Evolutionary conservation across 2,329 filamentous ascomycete genomes (phyloP).

Genomic region (Penicillium sp.): DNA sequence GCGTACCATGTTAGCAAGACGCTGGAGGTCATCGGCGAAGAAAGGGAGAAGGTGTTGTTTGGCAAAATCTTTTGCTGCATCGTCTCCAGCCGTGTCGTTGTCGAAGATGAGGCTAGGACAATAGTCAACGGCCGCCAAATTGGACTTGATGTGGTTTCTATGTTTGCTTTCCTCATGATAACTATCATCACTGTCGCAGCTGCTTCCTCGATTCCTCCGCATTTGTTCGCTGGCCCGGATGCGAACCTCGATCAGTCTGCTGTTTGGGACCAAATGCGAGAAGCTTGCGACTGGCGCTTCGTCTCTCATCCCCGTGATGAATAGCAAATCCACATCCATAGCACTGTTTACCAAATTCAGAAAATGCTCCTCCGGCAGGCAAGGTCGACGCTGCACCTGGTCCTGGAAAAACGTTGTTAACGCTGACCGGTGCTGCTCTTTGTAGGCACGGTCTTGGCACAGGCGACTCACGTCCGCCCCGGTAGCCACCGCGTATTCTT

Average conservation of each 20-base stretch:
- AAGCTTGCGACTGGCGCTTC: conserved; percentile 55
- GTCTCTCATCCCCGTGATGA: conserved; percentile 65
- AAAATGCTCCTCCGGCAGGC: conserved; percentile 54
- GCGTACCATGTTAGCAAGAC: no score
- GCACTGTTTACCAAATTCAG: conserved; percentile 44
- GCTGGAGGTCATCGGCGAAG: no score
- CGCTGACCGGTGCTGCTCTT: conserved; percentile 57
- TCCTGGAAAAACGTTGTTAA: conserved; percentile 54
- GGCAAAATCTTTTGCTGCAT: no score
- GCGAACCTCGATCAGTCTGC: conserved; percentile 54
- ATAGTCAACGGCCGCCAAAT: no score
- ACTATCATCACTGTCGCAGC: no score
- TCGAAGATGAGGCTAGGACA: no score
- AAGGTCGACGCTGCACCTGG: conserved; percentile 46
- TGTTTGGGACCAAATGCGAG: conserved; percentile 54
- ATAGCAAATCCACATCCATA: conserved; percentile 51
- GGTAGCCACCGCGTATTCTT: conserved; percentile 52
- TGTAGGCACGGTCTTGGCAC: conserved; percentile 57
- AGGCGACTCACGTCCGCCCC: conserved; percentile 51
- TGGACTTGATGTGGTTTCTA: no score
- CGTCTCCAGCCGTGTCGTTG: no score
- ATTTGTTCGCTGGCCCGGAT: conserved; percentile 45
- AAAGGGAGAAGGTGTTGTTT: no score
- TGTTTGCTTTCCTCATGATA: no score
- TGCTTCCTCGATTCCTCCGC: no score